Base-by-base conservation (phyloP, 805 yeast species). In the Spathaspora boniae region DNA sequence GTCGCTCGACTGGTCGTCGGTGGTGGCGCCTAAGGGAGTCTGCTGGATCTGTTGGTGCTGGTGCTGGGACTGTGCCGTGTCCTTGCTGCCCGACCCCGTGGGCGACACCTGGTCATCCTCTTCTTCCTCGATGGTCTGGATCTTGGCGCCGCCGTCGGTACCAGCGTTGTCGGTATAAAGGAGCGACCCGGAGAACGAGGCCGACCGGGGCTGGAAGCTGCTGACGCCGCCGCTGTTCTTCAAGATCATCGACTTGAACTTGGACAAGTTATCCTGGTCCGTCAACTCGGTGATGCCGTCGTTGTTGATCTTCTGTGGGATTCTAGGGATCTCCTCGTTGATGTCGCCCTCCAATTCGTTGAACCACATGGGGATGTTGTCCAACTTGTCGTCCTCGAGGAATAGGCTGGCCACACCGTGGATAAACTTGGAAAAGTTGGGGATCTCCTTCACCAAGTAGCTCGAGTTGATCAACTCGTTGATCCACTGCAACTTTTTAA, bases 351-450 rank as follows among this genome's bases (percentile, higher is more conserved):
- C 97, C 50, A 93, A 68, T 42, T 91, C 97, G 40, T 94, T 86
- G 46, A 87, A 72, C 98, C 98, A 91, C 58, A 88, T 85, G 37
- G 98, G 98, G 43, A 91, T 70, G 44, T 82, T 80, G 55, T 87
- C 96, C 53, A 91, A 72, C 47, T 83, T 82, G 50, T 91, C 97
- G 56, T 86, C 93, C 54, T 91, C 98, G 36, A 87, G 76, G 54
- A 81, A 91, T 43, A 91, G 70, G 2, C 87, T 73, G 4, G 96
- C 88, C 39, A 88, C 78, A 62, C 98, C 98, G 57, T 91, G 98
- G 47, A 91, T 74, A 56, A 85, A 91, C 61, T 88, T 86, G 34
- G 96, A 86, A 53, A 91, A 91, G 51, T 86, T 85, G 37, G 97
- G 96, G 42, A 91, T 89, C 58, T 88, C 97, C 55, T 86, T 88